Conservation (phyloP, 176 grass and related monocot genomes). For the Triticum dicoccoides region DNA sequence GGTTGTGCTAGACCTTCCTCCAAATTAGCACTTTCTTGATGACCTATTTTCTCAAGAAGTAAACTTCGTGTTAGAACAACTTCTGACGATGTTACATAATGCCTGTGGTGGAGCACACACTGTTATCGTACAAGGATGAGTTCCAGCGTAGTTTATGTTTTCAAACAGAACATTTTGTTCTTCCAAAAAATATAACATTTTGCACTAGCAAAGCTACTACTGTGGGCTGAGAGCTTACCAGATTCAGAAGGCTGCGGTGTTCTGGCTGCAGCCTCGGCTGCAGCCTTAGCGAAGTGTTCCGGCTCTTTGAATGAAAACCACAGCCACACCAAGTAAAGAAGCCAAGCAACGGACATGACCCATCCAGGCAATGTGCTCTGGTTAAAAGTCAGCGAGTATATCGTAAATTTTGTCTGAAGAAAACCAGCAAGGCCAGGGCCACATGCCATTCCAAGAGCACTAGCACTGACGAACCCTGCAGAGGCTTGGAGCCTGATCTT, state of each 20-base stretch:
- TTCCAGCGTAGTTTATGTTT: not conserved
- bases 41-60: conserved; percentile 48
- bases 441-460: conserved; percentile 97
- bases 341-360: conserved; percentile 90
- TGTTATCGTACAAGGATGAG: conserved; percentile 8
- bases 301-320: conserved; percentile 92
- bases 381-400: conserved; percentile 71
- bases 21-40: conserved; percentile 38
- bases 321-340: conserved; percentile 79
- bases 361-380: conserved; percentile 93
- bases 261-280: not conserved
- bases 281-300: conserved; percentile 41
- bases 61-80: not conserved
- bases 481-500: conserved; percentile 88
- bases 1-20: conserved; percentile 84
- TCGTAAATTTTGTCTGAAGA: conserved; percentile 83
- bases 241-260: conserved; percentile 36
- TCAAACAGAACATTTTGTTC: not conserved
- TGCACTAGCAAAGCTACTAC: not conserved
- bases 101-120: not conserved
- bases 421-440: conserved; percentile 91
- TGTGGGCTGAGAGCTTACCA: conserved; percentile 42
- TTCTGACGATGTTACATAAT: not conserved
- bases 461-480: conserved; percentile 92
- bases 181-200: not conserved